Conservation (phyloP, 768 basidiomycete genomes). For the Rhizopogon roseolus region DNA sequence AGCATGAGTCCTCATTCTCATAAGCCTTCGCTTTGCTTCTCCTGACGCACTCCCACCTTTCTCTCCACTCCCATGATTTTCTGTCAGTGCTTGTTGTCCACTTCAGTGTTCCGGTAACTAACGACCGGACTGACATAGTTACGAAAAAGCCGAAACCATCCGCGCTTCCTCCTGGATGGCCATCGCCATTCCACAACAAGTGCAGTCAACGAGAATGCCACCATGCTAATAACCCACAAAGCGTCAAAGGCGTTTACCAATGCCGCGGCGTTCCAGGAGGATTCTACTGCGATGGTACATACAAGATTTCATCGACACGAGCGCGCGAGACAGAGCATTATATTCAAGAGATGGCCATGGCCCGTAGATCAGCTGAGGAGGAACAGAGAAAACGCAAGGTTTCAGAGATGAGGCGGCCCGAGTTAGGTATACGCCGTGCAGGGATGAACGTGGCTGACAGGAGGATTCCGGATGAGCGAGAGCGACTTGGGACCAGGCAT, state of each 20-base stretch:
- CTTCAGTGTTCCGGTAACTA: neutral
- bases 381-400: constrained; percentile 24
- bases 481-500: constrained; percentile 2
- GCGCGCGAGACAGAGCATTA: constrained; percentile 29
- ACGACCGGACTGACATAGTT: constrained; percentile 13
- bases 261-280: constrained; percentile 30
- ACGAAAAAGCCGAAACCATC: constrained; percentile 24
- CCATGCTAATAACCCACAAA: constrained; percentile 25
- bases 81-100: constrained; percentile 15
- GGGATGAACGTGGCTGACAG: constrained; percentile 3
- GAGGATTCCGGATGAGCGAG: constrained; percentile 8
- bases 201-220: constrained; percentile 29
- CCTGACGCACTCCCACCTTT: constrained; percentile 4
- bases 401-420: constrained; percentile 21
- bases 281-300: constrained; percentile 30
- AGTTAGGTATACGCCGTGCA: constrained; percentile 12
- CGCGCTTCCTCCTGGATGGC: constrained; percentile 28
- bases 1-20: constrained; percentile 17
- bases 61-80: constrained; percentile 19
- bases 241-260: constrained; percentile 24
- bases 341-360: constrained; percentile 20
- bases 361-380: constrained; percentile 21
- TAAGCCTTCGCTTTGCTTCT: constrained; percentile 18
- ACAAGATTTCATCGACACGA: constrained; percentile 27
- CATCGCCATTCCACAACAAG: constrained; percentile 32